These are phyloP conservation scores for Ceriops tagal DNA, from an alignment of 345 rosid species.

Conservation along the genomic window DNA sequence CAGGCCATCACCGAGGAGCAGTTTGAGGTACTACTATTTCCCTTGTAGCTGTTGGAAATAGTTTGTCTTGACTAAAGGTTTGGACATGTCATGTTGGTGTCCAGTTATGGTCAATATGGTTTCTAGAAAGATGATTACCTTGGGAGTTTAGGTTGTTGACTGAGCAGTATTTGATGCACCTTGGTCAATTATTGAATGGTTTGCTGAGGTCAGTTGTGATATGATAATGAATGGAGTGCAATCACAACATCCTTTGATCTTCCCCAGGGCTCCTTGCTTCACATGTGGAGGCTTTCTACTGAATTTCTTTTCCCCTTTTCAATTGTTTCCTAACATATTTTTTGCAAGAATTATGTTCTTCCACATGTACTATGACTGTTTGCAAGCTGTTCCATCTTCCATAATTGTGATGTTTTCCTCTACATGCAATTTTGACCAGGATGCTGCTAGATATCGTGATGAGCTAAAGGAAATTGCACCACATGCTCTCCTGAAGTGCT, in stretches of 20 bases:
- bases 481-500: constrained; percentile 53
- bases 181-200: too few species aligned
- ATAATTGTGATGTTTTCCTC: neutral
- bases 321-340: neutral
- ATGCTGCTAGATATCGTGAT: constrained; percentile 53
- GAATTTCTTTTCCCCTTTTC: too few species aligned
- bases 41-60: neutral
- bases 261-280: too few species aligned
- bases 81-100: neutral
- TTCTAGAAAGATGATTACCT: too few species aligned
- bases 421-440: constrained; percentile 35
- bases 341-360: neutral
- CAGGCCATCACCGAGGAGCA: constrained; percentile 51
- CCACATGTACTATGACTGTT: neutral
- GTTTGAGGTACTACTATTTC: constrained; percentile 44
- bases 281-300: too few species aligned
- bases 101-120: neutral
- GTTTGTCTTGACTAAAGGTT: neutral
- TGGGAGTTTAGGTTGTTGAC: too few species aligned
- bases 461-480: constrained; percentile 64
- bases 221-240: too few species aligned
- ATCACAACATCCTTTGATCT: too few species aligned
- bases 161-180: too few species aligned
- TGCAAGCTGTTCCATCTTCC: neutral
- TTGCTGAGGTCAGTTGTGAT: too few species aligned